Evolutionary conservation across 164 flowering plant genomes (phyloP), one percentile per base, ranked within the genome.

Genomic region (Paratinospora sagittata): DNA sequence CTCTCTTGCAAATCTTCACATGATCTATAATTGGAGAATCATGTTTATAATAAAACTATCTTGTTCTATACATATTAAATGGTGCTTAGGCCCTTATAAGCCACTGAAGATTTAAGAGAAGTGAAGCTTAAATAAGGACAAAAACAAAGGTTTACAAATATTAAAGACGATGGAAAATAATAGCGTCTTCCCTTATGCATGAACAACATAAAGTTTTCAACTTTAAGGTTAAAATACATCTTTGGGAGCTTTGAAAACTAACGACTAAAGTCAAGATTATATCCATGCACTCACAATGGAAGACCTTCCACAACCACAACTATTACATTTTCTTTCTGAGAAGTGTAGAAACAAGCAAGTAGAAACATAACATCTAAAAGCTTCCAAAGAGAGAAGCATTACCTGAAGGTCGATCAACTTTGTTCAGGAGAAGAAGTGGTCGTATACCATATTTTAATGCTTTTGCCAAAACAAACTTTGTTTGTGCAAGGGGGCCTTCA

Each of bases 401-500:
- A 95, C 99, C 97, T 74, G 97, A 68, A 73, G 96, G 97, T 70
- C 91, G 78, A 70, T 95, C 99, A 24, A 96, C 98, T 84, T 96
- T 96, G 82, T 96, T 96, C n/a, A 96, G 77, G 78, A 96, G 95
- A 72, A 96, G 97, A 77, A 96, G 83, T 67, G 99, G 98, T 8
- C 90, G 95, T 67, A 91, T 57, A 21, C 98, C 98, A 83, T 91
- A 93, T 78, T 87, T 93, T 68, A 96, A 84, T 61, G 99, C 99
- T 79, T 96, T 96, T 70, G 96, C 99, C 75, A 96, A 90, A 45
- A 96, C 99, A 85, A 96, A 96, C 74, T 93, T 92, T 68, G 99
- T 96, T 67, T 96, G 99, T 49, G 99, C 99, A 75, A 93, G 93
- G 30, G 99, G 99, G 63, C 99, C 98, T 82, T 96, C 99, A 76